Percentiles rank a stretch among this genome's conserved stretches.
phyloP scores from a whole-genome alignment of 2,329 filamentous ascomycete species.

The Xylariaceae sp. region DNA sequence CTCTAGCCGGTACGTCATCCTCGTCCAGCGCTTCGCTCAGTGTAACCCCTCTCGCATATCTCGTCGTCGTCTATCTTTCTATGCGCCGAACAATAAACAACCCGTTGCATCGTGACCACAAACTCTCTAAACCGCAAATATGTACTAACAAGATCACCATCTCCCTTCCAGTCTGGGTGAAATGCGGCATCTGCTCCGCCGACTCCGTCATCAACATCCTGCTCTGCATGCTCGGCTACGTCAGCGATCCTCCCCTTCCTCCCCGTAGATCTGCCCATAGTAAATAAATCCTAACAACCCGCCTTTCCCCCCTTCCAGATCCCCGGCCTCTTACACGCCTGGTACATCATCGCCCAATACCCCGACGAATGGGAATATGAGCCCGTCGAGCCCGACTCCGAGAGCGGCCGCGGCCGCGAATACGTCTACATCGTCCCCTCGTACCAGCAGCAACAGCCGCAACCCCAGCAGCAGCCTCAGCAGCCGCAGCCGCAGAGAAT shows the following conservation, averaged over 20 bases:
- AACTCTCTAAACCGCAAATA: neutral
- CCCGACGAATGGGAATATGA: constrained; percentile 76
- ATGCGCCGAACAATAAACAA: neutral
- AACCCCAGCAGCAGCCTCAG: constrained; percentile 27
- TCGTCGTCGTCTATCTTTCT: neutral
- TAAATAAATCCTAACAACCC: neutral
- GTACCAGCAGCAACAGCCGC: constrained; percentile 26
- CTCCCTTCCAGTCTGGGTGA: constrained; percentile 75
- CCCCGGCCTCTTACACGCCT: constrained; percentile 86
- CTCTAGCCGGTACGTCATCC: constrained; percentile 53
- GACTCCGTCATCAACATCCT: constrained; percentile 95
- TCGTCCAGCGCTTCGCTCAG: neutral
- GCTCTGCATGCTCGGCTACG: constrained; percentile 70
- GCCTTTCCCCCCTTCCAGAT: constrained; percentile 40
- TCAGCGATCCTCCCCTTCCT: constrained; percentile 34
- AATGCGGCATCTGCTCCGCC: constrained; percentile 83
- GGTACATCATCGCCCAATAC: constrained; percentile 94
- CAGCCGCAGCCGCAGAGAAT: constrained; percentile 33
- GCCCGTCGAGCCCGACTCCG: constrained; percentile 49
- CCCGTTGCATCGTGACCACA: neutral
- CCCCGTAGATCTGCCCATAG: constrained; percentile 5
- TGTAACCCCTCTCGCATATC: neutral
- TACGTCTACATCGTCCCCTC: constrained; percentile 63
- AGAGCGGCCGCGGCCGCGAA: constrained; percentile 43
- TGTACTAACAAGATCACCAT: constrained; percentile 28